Evolutionary conservation across 2,329 filamentous ascomycete species (phyloP).

Genomic region (Aspergillus japonicus): DNA sequence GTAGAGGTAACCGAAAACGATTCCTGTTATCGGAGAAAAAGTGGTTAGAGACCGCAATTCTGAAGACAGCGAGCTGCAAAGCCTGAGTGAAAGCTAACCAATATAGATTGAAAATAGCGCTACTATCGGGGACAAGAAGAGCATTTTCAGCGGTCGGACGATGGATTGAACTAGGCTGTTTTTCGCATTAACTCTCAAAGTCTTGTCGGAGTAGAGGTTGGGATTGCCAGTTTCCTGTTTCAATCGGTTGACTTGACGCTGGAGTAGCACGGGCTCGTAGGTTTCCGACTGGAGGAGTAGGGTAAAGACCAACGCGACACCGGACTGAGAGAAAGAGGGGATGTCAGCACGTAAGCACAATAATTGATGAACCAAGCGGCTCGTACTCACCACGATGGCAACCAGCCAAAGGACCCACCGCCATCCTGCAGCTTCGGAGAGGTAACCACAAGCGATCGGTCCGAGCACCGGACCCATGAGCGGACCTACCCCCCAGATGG

Average conservation of each 20-base stretch:
- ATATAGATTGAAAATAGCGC: not conserved
- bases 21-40: not conserved
- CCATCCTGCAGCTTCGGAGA: constrained; percentile 43
- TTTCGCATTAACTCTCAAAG: not conserved
- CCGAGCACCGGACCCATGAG: constrained; percentile 52
- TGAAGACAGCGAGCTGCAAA: not conserved
- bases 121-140: not conserved
- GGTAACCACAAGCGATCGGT: constrained; percentile 45
- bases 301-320: not conserved
- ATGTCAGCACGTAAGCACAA: constrained; percentile 25
- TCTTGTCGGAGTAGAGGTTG: not conserved
- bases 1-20: not conserved
- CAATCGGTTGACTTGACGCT: not conserved
- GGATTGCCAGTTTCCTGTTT: not conserved
- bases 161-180: not conserved
- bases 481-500: constrained; percentile 50
- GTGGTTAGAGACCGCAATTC: not conserved
- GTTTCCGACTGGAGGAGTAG: not conserved
- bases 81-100: not conserved
- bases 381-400: constrained; percentile 25
- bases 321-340: constrained; percentile 16
- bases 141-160: not conserved
- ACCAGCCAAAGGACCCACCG: constrained; percentile 30
- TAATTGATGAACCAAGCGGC: constrained; percentile 22
- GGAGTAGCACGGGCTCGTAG: not conserved